Percentiles rank a stretch among this genome's conserved stretches.
Conservation (phyloP, 2,329 filamentous ascomycete species). For the Trichoderma sp. region DNA sequence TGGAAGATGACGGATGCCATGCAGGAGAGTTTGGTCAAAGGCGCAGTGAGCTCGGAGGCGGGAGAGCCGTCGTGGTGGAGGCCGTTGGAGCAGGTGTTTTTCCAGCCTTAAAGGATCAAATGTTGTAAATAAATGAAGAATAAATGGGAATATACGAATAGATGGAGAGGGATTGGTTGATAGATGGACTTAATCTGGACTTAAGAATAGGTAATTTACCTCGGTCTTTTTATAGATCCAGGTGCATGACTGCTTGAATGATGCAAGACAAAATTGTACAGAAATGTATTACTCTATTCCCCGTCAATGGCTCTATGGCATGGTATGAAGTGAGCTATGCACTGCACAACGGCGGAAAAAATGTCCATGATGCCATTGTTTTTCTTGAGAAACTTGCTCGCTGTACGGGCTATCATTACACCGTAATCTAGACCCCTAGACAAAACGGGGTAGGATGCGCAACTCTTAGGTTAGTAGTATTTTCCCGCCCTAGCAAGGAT, state of each 20-base stretch:
- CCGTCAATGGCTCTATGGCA: background rate
- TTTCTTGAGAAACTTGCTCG: background rate
- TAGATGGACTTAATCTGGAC: background rate
- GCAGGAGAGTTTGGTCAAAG: constrained; percentile 63
- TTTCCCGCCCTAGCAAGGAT: background rate
- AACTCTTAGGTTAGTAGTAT: no score
- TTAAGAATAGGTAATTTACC: background rate
- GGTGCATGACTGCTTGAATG: background rate
- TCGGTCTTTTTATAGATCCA: background rate
- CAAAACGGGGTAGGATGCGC: background rate
- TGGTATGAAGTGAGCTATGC: background rate
- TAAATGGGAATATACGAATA: background rate
- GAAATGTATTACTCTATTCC: background rate
- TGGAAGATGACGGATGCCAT: constrained; percentile 77
- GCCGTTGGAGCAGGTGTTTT: constrained; percentile 67
- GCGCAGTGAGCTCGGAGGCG: constrained; percentile 56
- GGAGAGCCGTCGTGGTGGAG: constrained; percentile 68
- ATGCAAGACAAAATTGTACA: background rate
- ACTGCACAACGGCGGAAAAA: background rate
- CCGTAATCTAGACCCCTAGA: background rate
- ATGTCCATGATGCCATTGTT: background rate
- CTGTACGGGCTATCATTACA: background rate
- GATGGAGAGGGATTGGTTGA: background rate
- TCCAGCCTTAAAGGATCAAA: constrained; percentile 43
- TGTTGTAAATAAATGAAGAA: background rate